These are phyloP conservation scores for Trifolium pratense DNA, from an alignment of 306 rosid species.

Conservation along the genomic window DNA sequence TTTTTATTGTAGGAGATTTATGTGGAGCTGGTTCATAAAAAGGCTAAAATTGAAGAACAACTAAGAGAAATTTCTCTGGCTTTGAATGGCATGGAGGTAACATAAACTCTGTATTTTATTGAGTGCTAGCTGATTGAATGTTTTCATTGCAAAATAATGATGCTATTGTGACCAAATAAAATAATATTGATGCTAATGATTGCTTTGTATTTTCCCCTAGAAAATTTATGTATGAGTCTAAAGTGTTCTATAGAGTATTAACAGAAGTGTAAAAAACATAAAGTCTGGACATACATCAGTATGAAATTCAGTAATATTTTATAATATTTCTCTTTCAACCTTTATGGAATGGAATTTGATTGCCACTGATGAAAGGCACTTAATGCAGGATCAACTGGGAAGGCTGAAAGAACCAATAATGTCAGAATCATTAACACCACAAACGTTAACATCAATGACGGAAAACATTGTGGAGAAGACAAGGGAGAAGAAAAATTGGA, in stretches of 20 bases:
- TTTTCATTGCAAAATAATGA: constrained; percentile 19
- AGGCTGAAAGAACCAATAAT: constrained; percentile 49
- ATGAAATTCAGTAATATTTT: neutral
- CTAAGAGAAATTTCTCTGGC: constrained; percentile 55
- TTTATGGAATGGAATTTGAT: constrained; percentile 1
- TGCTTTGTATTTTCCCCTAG: neutral
- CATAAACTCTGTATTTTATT: constrained; percentile 1
- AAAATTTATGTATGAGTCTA: neutral
- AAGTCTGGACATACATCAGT: too few species aligned
- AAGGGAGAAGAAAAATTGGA: too few species aligned
- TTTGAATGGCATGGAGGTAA: constrained; percentile 70
- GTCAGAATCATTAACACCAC: constrained; percentile 53
- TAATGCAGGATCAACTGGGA: constrained; percentile 64
- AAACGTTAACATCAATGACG: constrained; percentile 35
- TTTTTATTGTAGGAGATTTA: constrained; percentile 55
- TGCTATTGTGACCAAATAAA: neutral
- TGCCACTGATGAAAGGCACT: constrained; percentile 33
- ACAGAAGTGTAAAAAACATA: neutral
- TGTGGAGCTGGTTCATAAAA: constrained; percentile 51
- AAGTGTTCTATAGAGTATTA: neutral
- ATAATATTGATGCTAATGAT: neutral
- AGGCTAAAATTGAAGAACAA: constrained; percentile 64
- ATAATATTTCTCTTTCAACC: neutral
- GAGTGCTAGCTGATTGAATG: neutral
- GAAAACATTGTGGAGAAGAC: neutral